Conservation (phyloP, 257 asterid genomes). For the Solanum sitiens region DNA sequence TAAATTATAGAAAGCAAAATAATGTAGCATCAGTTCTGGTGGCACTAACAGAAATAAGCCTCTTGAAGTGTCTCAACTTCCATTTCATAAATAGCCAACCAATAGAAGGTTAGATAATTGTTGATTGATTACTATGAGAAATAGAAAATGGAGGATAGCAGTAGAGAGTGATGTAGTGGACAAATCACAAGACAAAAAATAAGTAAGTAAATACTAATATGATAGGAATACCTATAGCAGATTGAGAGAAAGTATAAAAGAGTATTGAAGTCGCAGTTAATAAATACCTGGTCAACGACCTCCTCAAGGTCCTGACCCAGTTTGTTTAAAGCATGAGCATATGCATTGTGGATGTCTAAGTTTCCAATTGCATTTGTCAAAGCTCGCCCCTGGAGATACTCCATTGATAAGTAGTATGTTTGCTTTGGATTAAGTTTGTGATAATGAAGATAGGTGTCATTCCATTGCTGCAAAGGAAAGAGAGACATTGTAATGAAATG, state of each 20-base stretch:
- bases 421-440: constrained; percentile 92
- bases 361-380: constrained; percentile 95
- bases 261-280: not conserved
- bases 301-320: constrained; percentile 87
- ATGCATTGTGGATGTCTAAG: constrained; percentile 70
- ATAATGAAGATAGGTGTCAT: constrained; percentile 78
- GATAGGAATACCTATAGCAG: not conserved
- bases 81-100: not conserved
- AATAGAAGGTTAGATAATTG: not conserved
- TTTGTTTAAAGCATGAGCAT: constrained; percentile 77
- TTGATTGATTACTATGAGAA: not conserved
- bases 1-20: not conserved
- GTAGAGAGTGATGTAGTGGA: not conserved
- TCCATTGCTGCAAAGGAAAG: constrained; percentile 76
- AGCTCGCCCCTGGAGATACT: constrained; percentile 98
- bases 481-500: not conserved
- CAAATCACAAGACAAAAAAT: not conserved
- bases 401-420: constrained; percentile 97
- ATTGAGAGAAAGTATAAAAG: not conserved
- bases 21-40: not conserved
- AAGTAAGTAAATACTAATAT: not conserved
- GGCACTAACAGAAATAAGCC: not conserved
- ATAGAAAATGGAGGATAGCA: not conserved
- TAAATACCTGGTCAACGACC: constrained; percentile 74
- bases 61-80: not conserved